Conservation (phyloP, 345 rosid species). For the Gossypium mustelinum region DNA sequence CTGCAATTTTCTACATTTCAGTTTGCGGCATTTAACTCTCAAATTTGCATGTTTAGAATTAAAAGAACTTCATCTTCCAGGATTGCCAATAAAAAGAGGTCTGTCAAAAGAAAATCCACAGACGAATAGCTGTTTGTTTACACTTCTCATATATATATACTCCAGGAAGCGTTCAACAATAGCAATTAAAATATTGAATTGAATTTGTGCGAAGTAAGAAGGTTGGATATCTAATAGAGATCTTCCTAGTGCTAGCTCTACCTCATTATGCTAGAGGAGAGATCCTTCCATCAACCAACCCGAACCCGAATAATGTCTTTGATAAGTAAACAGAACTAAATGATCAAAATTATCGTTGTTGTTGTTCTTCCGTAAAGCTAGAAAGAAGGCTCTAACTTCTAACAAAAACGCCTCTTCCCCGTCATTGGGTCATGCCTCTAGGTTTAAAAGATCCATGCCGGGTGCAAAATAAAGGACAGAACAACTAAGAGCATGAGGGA, state of each 20-base stretch:
- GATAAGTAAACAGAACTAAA: neutral
- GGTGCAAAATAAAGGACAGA: slow-evolving; percentile 15
- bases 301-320: neutral
- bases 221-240: slow-evolving; percentile 1
- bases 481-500: slow-evolving; percentile 9
- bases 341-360: neutral
- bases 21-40: too few relatives aligned
- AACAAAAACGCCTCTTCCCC: slow-evolving; percentile 29
- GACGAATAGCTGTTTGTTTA: neutral
- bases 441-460: slow-evolving; percentile 9
- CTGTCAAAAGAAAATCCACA: neutral
- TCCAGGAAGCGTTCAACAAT: neutral
- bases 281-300: slow-evolving; percentile 4
- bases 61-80: neutral
- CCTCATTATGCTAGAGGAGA: neutral
- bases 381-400: slow-evolving; percentile 25
- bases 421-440: neutral
- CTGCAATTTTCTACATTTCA: too few relatives aligned
- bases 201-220: neutral
- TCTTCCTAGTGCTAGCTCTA: neutral
- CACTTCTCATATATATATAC: neutral
- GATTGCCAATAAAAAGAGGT: neutral
- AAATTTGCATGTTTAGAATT: too few relatives aligned
- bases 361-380: neutral
- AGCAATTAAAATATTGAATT: neutral